Evolutionary conservation across 2,329 filamentous ascomycete species (phyloP).

Genomic region (Epichloe bromicola): DNA sequence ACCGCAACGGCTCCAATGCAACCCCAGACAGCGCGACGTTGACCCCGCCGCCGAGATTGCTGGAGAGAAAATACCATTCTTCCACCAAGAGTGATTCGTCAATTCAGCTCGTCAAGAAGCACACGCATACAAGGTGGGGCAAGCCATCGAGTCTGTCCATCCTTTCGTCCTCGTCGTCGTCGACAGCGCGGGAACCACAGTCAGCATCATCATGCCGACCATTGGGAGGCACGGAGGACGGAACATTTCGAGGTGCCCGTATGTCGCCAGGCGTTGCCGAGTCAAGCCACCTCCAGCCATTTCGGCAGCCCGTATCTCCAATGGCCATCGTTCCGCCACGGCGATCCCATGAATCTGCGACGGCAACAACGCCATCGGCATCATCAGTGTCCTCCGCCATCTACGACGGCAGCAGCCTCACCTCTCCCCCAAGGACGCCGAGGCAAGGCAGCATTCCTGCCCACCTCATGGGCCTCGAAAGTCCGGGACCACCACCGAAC

Average conservation of each 20-base stretch:
- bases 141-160: slow-evolving; percentile 2
- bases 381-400: neutral
- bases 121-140: slow-evolving; percentile 3
- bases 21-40: neutral
- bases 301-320: neutral
- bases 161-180: neutral
- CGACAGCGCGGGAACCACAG: neutral
- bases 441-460: slow-evolving; percentile 1
- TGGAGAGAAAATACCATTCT: slow-evolving; percentile 2
- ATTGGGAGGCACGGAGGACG: neutral
- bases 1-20: neutral
- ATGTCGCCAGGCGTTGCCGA: neutral
- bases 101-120: neutral
- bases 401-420: neutral
- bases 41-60: slow-evolving; percentile 4
- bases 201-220: neutral
- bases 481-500: slow-evolving; percentile 31
- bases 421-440: slow-evolving; percentile 4
- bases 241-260: neutral
- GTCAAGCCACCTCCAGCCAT: neutral
- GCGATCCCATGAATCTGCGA: neutral
- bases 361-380: neutral
- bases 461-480: slow-evolving; percentile 12
- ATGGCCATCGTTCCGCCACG: neutral
- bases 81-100: slow-evolving; percentile 2